Conservation (phyloP, 768 basidiomycete genomes). For the Rhodocollybia butyracea region DNA sequence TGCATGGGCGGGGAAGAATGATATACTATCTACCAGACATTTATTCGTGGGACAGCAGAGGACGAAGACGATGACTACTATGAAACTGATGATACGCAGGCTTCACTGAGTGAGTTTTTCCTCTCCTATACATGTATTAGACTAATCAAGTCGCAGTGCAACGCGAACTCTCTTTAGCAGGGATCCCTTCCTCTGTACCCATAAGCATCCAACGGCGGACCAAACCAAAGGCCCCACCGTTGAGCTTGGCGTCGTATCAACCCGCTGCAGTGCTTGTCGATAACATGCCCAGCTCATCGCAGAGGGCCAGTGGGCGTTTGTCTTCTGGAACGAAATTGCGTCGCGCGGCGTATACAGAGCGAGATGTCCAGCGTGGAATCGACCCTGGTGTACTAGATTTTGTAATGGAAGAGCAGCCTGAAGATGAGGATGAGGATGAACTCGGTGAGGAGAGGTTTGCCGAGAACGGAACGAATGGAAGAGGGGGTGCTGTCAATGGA, state of each 20-base stretch:
- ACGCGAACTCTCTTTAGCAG: neutral
- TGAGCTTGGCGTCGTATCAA: slow-evolving; percentile 8
- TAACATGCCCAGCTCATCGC: neutral
- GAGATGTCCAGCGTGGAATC: slow-evolving; percentile 4
- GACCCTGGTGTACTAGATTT: slow-evolving; percentile 6
- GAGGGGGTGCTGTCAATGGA: too few relatives aligned
- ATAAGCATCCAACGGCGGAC: neutral
- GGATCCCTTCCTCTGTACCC: neutral
- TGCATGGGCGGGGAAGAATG: slow-evolving; percentile 52
- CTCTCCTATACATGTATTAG: neutral
- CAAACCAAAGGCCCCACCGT: neutral
- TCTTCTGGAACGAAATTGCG: neutral
- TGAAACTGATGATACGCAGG: slow-evolving; percentile 14
- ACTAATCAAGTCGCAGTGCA: neutral
- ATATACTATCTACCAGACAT: slow-evolving; percentile 47
- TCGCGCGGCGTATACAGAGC: slow-evolving; percentile 3
- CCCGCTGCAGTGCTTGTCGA: neutral
- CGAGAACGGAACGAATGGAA: slow-evolving; percentile 15
- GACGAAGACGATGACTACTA: slow-evolving; percentile 46
- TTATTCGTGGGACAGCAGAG: slow-evolving; percentile 22
- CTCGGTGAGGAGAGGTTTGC: neutral
- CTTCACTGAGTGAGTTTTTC: neutral
- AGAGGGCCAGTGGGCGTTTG: neutral
- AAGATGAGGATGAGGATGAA: slow-evolving; percentile 23
- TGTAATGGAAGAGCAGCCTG: slow-evolving; percentile 5